Percentiles rank a stretch among this genome's conserved stretches.
Conservation (phyloP, 768 basidiomycete species). For the Leccinum obscurum region DNA sequence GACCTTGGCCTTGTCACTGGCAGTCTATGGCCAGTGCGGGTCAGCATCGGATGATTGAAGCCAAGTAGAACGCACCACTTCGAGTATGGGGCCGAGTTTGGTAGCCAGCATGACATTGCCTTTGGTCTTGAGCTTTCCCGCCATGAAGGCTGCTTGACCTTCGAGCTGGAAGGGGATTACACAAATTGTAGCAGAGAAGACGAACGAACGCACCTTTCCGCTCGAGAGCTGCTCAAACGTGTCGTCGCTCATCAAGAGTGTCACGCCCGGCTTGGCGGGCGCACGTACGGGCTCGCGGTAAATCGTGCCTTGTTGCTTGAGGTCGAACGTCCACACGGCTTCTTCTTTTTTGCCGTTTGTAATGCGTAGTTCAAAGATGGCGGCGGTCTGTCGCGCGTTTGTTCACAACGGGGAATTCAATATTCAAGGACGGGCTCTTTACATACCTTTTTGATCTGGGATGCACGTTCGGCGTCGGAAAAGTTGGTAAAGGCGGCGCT, state of each 20-base stretch:
- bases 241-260: constrained; percentile 75
- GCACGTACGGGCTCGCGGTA: constrained; percentile 58
- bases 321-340: constrained; percentile 87
- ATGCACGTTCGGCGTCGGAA: constrained; percentile 61
- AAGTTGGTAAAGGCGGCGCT: constrained; percentile 50
- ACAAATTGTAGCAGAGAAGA: background rate
- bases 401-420: no score
- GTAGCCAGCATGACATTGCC: constrained; percentile 95
- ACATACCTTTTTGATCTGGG: constrained; percentile 69
- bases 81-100: constrained; percentile 82
- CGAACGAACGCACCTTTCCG: constrained; percentile 57
- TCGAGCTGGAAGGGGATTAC: constrained; percentile 52
- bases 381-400: constrained; percentile 59
- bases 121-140: constrained; percentile 87
- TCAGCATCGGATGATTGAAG: no score
- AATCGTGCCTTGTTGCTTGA: constrained; percentile 80
- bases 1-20: no score
- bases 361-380: constrained; percentile 83
- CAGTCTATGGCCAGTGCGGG: no score
- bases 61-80: constrained; percentile 53
- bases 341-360: constrained; percentile 68
- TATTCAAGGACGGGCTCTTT: no score
- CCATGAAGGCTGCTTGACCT: constrained; percentile 99
- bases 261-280: constrained; percentile 75
- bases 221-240: constrained; percentile 68